Conservation (phyloP, 2,329 filamentous ascomycete species). For the Cytospora paraplurivora region DNA sequence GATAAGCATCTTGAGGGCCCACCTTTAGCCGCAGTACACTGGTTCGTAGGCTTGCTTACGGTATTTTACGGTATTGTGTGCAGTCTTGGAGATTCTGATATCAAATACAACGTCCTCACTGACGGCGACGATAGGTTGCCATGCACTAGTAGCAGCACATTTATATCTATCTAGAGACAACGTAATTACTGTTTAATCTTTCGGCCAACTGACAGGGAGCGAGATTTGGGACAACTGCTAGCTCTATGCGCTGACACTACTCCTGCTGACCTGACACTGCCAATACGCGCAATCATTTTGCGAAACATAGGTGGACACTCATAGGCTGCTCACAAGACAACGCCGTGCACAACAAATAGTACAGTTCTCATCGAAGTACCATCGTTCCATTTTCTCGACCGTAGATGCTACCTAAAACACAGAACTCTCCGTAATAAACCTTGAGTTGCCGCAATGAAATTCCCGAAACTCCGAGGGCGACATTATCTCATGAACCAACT, state of each 20-base stretch:
- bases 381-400: slow-evolving; percentile 25
- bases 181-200: not conserved
- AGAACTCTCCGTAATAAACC: slow-evolving; percentile 20
- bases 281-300: not conserved
- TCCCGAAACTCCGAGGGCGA: slow-evolving; percentile 16
- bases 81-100: too few relatives aligned
- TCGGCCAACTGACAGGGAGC: not conserved
- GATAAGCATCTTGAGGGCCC: slow-evolving; percentile 10
- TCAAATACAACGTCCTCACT: too few relatives aligned
- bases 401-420: slow-evolving; percentile 23
- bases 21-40: slow-evolving; percentile 8
- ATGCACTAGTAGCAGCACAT: too few relatives aligned
- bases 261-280: not conserved
- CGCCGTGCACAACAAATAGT: slow-evolving; percentile 28
- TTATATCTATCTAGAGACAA: too few relatives aligned
- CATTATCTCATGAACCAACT: slow-evolving; percentile 17
- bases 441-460: slow-evolving; percentile 14
- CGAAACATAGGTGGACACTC: not conserved
- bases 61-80: not conserved
- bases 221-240: not conserved
- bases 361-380: slow-evolving; percentile 5
- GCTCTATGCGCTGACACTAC: not conserved
- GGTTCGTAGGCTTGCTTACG: not conserved
- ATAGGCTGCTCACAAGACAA: slow-evolving; percentile 7
- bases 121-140: too few relatives aligned